Conservation (phyloP, 345 rosid species). For the Balakata baccata region DNA sequence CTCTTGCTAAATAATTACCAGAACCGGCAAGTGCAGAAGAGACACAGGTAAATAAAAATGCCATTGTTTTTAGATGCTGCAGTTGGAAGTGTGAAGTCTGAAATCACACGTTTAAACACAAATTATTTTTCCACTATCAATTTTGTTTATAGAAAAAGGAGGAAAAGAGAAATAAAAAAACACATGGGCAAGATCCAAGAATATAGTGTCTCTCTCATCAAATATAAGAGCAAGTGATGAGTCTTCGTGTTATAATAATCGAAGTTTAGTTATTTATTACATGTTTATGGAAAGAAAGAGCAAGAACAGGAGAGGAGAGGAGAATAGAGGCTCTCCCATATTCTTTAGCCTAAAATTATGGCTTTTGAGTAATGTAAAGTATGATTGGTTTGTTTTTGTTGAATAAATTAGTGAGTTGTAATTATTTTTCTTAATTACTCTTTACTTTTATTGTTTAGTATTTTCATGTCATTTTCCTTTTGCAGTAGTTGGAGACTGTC, state of each 20-base stretch:
- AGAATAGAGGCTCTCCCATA: background rate
- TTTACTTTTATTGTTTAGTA: too few species aligned
- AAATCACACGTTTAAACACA: conserved; percentile 14
- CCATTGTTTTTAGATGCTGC: background rate
- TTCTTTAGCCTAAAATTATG: conserved; percentile 16
- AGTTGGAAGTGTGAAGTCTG: background rate
- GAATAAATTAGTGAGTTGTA: too few species aligned
- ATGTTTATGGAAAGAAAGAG: background rate
- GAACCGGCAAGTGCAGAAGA: conserved; percentile 40
- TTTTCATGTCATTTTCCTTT: too few species aligned
- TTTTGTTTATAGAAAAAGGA: conserved; percentile 10
- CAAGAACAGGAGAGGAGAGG: background rate
- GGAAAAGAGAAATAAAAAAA: conserved; percentile 13
- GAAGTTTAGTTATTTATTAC: too few species aligned
- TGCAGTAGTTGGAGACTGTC: too few species aligned
- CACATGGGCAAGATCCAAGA: conserved; percentile 13
- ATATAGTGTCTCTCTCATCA: background rate
- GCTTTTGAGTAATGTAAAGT: background rate
- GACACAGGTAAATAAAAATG: conserved; percentile 32
- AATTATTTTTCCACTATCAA: background rate
- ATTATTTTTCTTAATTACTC: too few species aligned
- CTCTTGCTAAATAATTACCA: conserved; percentile 50
- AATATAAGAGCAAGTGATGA: background rate
- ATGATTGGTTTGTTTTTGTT: too few species aligned
- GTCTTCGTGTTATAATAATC: background rate